Evolutionary conservation across 208 protist species (phyloP).

Genomic region (Acanthamoeba divionensis): DNA sequence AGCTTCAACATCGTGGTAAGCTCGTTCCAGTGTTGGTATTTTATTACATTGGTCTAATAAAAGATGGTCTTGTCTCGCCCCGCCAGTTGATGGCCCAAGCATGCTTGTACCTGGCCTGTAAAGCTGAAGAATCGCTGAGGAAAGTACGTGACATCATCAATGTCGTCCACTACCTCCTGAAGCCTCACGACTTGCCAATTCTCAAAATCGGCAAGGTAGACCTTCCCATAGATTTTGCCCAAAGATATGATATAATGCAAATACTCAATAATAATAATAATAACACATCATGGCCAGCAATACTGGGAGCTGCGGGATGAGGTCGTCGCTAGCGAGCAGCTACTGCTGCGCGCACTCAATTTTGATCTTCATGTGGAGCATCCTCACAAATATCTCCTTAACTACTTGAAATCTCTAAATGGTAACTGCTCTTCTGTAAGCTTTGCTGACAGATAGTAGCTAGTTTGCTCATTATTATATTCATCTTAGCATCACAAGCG

Average conservation of each 20-base stretch:
- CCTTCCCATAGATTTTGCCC: no score
- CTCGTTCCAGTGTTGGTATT: neutral
- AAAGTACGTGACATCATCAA: constrained; percentile 49
- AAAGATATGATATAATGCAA: no score
- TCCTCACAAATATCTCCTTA: constrained; percentile 52
- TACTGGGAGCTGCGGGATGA: constrained; percentile 49
- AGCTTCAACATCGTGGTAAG: constrained; percentile 12
- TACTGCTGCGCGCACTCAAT: constrained; percentile 8
- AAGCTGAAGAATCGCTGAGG: constrained; percentile 25
- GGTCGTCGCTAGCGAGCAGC: constrained; percentile 38
- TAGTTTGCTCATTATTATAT: no score
- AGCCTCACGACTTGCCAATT: neutral
- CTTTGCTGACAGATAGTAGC: no score
- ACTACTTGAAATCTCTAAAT: constrained; percentile 44
- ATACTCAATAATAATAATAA: no score
- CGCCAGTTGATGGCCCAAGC: constrained; percentile 33
- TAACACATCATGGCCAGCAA: no score
- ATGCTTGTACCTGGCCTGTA: constrained; percentile 48
- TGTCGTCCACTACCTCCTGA: neutral
- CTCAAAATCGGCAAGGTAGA: constrained; percentile 52
- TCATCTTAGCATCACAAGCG: neutral
- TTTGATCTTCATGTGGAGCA: constrained; percentile 22
- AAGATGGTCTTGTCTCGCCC: neutral
- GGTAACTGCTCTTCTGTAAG: no score
- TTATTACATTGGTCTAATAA: neutral